phyloP scores from a whole-genome alignment of 2,329 filamentous ascomycete genomes.

The Dothistroma septosporum region DNA sequence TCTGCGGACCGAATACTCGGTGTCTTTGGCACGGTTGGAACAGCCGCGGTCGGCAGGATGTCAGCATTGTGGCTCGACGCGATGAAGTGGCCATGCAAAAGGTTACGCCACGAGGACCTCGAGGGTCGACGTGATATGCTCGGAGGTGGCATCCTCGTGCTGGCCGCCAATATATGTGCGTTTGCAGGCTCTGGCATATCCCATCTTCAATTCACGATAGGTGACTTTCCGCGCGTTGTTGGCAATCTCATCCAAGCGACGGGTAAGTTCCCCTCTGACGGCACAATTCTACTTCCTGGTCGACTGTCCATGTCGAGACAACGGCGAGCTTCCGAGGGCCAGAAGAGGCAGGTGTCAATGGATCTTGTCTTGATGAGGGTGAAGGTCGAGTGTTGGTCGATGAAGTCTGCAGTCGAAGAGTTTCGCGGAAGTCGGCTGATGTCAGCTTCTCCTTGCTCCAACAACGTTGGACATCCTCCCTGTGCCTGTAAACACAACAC shows the following conservation, averaged over 20 bases:
- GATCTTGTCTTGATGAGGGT: no score
- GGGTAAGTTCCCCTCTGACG: background rate
- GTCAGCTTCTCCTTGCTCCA: background rate
- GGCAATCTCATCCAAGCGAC: background rate
- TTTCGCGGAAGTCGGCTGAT: background rate
- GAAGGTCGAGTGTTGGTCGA: no score
- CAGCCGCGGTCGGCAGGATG: background rate
- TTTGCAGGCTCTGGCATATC: background rate
- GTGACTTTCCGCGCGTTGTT: background rate
- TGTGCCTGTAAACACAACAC: background rate
- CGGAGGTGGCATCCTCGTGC: no score
- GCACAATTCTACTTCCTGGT: background rate
- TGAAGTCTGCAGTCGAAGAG: background rate
- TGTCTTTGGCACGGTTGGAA: background rate
- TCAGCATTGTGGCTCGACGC: background rate
- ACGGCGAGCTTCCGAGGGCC: no score
- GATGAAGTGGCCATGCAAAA: background rate
- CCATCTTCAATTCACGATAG: background rate
- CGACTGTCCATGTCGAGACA: no score
- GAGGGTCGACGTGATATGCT: background rate
- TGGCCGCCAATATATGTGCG: background rate
- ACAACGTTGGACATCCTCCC: no score
- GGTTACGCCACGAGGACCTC: background rate
- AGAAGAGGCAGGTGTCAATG: no score
- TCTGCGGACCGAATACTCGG: background rate